phyloP scores from a whole-genome alignment of 2,329 filamentous ascomycete species.

The Nannizziopsis barbatae region DNA sequence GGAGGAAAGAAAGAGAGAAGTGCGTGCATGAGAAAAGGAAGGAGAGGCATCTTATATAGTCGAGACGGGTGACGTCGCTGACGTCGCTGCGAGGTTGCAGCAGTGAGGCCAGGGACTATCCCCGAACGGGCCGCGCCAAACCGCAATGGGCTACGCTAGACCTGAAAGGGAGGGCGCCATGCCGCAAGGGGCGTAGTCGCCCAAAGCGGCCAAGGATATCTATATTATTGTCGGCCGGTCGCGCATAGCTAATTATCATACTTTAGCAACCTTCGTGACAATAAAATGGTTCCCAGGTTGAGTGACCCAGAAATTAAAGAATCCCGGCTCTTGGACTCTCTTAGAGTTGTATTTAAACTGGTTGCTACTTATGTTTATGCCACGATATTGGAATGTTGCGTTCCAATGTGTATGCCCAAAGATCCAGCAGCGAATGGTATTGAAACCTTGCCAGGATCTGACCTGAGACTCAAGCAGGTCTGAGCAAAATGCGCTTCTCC shows the following conservation, averaged over 20 bases:
- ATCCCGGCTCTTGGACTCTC: slow-evolving; percentile 16
- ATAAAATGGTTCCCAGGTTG: slow-evolving; percentile 4
- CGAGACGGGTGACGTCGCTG: no score
- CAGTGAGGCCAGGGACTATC: no score
- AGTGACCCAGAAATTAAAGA: slow-evolving; percentile 8
- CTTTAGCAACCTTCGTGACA: slow-evolving; percentile 5
- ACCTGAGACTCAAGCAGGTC: slow-evolving; percentile 5
- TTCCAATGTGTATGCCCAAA: slow-evolving; percentile 40
- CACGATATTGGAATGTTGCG: slow-evolving; percentile 29
- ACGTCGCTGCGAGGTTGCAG: no score
- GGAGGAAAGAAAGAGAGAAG: no score
- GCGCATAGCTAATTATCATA: slow-evolving; percentile 5
- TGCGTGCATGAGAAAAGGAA: no score
- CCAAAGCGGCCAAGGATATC: no score
- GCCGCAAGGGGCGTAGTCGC: no score
- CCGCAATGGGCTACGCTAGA: no score
- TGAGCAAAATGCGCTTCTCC: slow-evolving; percentile 37
- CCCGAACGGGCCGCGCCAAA: no score
- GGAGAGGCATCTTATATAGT: no score
- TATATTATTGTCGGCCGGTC: neutral
- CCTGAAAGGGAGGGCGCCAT: no score
- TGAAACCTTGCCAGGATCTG: slow-evolving; percentile 4
- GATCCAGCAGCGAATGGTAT: slow-evolving; percentile 26
- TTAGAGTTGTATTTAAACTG: slow-evolving; percentile 25
- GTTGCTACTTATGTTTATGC: slow-evolving; percentile 33